Conservation (phyloP, 768 basidiomycete species). For the Amanita pallidorosea region DNA sequence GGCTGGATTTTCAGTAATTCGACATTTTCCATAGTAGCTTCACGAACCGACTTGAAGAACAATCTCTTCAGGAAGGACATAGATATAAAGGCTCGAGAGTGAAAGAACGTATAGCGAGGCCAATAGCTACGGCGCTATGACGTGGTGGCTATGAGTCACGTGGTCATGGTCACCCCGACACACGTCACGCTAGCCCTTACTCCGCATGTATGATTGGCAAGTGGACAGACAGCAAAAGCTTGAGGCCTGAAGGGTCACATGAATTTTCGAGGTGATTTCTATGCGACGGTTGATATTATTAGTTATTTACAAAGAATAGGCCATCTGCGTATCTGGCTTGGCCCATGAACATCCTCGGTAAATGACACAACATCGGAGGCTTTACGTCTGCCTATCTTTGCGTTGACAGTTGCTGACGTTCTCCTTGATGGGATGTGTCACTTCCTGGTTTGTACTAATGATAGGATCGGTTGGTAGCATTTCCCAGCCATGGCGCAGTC, state of each 20-base stretch:
- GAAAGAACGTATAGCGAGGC: background rate
- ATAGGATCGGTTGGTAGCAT: background rate
- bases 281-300: background rate
- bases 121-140: background rate
- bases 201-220: no score
- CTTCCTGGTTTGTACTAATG: slow-evolving; percentile 3
- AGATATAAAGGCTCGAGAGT: background rate
- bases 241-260: background rate
- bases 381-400: background rate
- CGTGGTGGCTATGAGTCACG: background rate
- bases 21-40: no score
- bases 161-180: background rate
- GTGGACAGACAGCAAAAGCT: no score
- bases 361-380: background rate
- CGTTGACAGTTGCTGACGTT: slow-evolving; percentile 1
- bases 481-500: background rate
- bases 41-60: slow-evolving; percentile 22
- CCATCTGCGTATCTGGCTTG: background rate
- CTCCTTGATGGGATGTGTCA: slow-evolving; percentile 7
- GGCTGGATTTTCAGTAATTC: background rate
- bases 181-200: background rate
- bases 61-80: slow-evolving; percentile 20
- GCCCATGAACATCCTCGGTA: background rate
- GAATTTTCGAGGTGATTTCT: background rate
- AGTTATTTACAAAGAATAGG: background rate